A percentile compares a stretch with the other conserved stretches of the same genome.
Evolutionary conservation across 2,329 filamentous ascomycete genomes (phyloP).

Genomic region (Ascochyta pisi): DNA sequence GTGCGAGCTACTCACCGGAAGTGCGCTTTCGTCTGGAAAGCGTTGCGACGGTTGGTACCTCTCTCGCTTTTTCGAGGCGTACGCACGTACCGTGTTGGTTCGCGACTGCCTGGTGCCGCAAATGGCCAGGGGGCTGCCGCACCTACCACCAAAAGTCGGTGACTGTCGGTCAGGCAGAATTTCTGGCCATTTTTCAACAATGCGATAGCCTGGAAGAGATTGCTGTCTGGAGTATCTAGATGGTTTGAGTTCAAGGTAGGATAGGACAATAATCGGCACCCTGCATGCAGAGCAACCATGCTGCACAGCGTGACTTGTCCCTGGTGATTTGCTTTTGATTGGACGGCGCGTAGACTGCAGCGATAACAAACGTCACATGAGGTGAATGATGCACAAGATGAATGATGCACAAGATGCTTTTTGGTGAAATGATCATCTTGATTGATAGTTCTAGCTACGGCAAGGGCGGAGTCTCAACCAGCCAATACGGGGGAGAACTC

Average conservation of each 20-base stretch:
- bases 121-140: slow-evolving; percentile 7
- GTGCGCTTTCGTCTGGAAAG: slow-evolving; percentile 19
- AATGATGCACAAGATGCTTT: slow-evolving; percentile 10
- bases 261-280: slow-evolving; percentile 6
- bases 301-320: slow-evolving; percentile 15
- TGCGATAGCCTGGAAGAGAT: slow-evolving; percentile 9
- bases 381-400: slow-evolving; percentile 8
- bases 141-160: slow-evolving; percentile 16
- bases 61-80: slow-evolving; percentile 7
- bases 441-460: slow-evolving; percentile 33
- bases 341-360: slow-evolving; percentile 21
- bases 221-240: background rate
- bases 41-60: slow-evolving; percentile 20
- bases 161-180: slow-evolving; percentile 17
- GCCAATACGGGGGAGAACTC: slow-evolving; percentile 30
- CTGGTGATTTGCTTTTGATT: slow-evolving; percentile 18
- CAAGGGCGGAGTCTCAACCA: slow-evolving; percentile 36
- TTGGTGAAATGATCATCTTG: slow-evolving; percentile 27
- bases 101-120: slow-evolving; percentile 13
- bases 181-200: slow-evolving; percentile 8
- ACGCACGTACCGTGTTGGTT: slow-evolving; percentile 8
- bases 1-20: slow-evolving; percentile 24
- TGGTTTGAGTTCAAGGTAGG: background rate
- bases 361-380: slow-evolving; percentile 30
- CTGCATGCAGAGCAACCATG: slow-evolving; percentile 10